These are phyloP conservation scores for Glycine tomentella DNA, from an alignment of 306 rosid genomes.

Conservation along the genomic window DNA sequence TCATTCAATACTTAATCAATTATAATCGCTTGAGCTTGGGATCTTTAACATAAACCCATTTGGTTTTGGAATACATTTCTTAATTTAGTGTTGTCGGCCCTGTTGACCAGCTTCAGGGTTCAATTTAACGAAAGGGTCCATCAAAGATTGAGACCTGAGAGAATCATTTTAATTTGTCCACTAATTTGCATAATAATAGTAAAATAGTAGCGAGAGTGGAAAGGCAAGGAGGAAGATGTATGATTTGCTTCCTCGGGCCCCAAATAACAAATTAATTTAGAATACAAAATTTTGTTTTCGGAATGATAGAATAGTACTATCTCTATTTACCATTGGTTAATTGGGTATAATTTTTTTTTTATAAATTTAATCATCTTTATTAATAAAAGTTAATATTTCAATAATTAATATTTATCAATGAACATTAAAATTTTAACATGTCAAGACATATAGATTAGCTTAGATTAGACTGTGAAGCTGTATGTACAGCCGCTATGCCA, in stretches of 20 bases:
- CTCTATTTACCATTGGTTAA: constrained; percentile 1
- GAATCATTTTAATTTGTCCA: constrained; percentile 37
- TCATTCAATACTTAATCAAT: constrained; percentile 30
- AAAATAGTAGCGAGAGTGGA: constrained; percentile 39
- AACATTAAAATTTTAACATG: constrained; percentile 6
- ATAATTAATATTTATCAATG: no score
- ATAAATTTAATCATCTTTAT: no score
- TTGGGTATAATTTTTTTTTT: no score
- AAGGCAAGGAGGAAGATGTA: constrained; percentile 24
- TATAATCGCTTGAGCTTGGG: constrained; percentile 4
- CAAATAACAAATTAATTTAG: constrained; percentile 48
- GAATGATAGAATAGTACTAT: neutral
- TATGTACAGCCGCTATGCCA: neutral
- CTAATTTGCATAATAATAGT: constrained; percentile 32
- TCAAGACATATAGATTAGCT: neutral
- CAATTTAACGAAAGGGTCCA: constrained; percentile 20
- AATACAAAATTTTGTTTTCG: neutral
- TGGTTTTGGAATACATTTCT: constrained; percentile 5
- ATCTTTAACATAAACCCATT: constrained; percentile 17
- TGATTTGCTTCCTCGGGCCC: constrained; percentile 72
- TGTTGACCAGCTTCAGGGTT: constrained; percentile 37
- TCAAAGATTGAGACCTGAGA: constrained; percentile 33
- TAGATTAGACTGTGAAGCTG: constrained; percentile 7
- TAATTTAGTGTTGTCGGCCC: constrained; percentile 10
- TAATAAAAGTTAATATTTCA: no score